Evolutionary conservation across 2,329 filamentous ascomycete species (phyloP), one percentile per base, ranked within the genome.

Genomic region (Pyrenophora tritici-repentis): DNA sequence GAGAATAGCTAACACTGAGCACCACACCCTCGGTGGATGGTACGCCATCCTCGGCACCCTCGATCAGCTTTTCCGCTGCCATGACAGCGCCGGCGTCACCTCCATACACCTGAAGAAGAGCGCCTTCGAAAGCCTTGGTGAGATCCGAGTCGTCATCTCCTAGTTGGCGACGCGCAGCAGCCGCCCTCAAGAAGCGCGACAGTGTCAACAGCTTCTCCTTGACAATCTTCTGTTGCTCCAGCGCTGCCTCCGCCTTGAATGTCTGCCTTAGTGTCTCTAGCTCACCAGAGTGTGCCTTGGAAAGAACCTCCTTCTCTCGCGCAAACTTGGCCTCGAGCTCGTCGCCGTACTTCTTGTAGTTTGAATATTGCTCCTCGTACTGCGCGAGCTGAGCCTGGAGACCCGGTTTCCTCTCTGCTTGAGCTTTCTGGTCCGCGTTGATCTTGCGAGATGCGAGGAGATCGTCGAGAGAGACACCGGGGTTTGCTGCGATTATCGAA

Each of bases 71-170:
- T 67, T 90, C 75, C 76, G 91, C 91, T 49, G 88, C 84, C 46
- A 83, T 78, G 18, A 94, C 89, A 42, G 89, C 90, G 61, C 78
- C 81, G 58, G 89, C 83, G 65, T 93, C 89, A 39, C 90, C 90
- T 38, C 85, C 84, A 74, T 95, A 94, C 26, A 94, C 87, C 53
- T 87, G 82, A 39, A 91, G 79, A 50, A 95, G 79, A 29, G 90
- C 86, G 44, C 89, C 89, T 75, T 95, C 90, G 53, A 94, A 86
- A 31, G 89, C 90, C 74, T 86, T 85, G 74, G 86, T 90, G 77
- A 93, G 88, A 50, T 91, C 88, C 4, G 83, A 81, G 62, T 88
- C 82, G 58, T 89, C 80, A 53, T 86, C 88, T 67, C 90, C 86
- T 16, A 84, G 81, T 63, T 89, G 83, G 60, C 90, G 85, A 71